Conservation (phyloP, 2,329 filamentous ascomycete genomes). For the Cordyceps farinosa region DNA sequence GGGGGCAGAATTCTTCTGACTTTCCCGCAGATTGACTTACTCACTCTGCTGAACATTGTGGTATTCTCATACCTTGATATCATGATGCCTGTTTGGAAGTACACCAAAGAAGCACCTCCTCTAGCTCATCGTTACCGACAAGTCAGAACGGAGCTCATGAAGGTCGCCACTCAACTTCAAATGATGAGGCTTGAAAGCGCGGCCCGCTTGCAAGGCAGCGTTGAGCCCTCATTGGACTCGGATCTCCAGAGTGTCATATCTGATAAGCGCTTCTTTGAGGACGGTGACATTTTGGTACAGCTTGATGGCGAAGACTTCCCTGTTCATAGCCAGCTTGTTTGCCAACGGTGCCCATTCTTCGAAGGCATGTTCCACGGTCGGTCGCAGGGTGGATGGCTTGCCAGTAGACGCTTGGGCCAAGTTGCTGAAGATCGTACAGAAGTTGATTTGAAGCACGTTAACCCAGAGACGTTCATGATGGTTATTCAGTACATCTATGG, state of each 20-base stretch:
- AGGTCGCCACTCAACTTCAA: conserved; percentile 67
- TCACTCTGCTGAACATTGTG: conserved; percentile 75
- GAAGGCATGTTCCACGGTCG: conserved; percentile 85
- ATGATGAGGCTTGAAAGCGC: conserved; percentile 71
- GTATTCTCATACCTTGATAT: conserved; percentile 78
- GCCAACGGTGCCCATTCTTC: conserved; percentile 88
- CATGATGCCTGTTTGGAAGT: conserved; percentile 83
- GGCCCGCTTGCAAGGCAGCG: conserved; percentile 68
- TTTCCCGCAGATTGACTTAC: conserved; percentile 67
- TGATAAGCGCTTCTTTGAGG: conserved; percentile 69
- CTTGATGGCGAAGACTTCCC: conserved; percentile 68
- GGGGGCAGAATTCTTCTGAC: conserved; percentile 55
- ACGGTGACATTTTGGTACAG: conserved; percentile 75
- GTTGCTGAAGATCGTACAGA: conserved; percentile 46
- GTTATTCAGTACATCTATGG: conserved; percentile 81
- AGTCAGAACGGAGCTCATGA: conserved; percentile 83
- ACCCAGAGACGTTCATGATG: conserved; percentile 67
- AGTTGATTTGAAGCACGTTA: conserved; percentile 81
- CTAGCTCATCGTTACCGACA: conserved; percentile 73
- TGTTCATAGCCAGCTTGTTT: conserved; percentile 76
- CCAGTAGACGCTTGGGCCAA: conserved; percentile 55
- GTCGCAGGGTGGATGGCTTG: conserved; percentile 79
- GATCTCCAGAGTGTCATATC: conserved; percentile 70
- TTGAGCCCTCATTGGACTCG: conserved; percentile 58
- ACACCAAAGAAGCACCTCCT: conserved; percentile 61